Evolutionary conservation across 257 asterid species (phyloP).

Genomic region (Anisodus acutangulus): DNA sequence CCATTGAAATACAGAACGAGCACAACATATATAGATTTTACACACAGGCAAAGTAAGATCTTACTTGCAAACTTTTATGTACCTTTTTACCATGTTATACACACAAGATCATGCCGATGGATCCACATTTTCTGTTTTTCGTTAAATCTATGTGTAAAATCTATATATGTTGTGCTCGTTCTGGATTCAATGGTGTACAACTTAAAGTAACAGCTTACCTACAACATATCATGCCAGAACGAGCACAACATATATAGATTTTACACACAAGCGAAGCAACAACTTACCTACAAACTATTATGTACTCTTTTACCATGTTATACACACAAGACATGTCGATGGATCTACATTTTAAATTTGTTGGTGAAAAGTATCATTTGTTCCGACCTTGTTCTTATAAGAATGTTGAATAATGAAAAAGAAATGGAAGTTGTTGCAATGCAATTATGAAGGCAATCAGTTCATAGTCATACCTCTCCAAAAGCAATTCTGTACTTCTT

Average conservation of each 20-base stretch:
- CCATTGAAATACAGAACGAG: not conserved
- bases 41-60: no score
- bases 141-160: not conserved
- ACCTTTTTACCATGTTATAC: not conserved
- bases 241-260: no score
- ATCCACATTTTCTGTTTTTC: not conserved
- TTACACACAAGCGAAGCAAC: no score
- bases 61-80: not conserved
- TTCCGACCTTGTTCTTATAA: not conserved
- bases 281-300: no score
- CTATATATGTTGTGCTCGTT: no score
- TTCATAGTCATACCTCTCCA: slow-evolving; percentile 36
- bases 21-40: not conserved
- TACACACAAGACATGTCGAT: not conserved
- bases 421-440: not conserved
- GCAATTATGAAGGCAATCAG: not conserved
- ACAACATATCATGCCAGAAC: no score
- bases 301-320: not conserved
- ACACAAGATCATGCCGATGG: not conserved
- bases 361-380: not conserved
- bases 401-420: not conserved
- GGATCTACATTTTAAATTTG: not conserved
- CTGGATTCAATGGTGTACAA: no score
- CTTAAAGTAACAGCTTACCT: no score
- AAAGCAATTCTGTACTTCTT: slow-evolving; percentile 40